Conservation (phyloP, 2,329 filamentous ascomycete species). For the Aspergillaceae sp. region DNA sequence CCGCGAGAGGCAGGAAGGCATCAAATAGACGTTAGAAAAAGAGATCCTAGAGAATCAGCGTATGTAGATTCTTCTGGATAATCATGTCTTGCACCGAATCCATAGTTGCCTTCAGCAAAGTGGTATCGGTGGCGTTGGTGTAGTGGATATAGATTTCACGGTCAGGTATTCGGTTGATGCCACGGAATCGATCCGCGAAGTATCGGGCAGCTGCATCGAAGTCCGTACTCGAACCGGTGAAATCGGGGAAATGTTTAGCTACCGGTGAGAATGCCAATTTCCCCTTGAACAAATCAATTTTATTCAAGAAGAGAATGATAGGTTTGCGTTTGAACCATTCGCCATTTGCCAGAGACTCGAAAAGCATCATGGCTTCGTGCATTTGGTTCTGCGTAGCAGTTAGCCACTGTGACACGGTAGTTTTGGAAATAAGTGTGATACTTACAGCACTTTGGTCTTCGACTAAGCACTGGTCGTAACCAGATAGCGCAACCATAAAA, state of each 20-base stretch:
- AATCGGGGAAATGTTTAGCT: constrained; percentile 68
- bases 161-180: constrained; percentile 57
- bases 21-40: background rate
- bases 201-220: constrained; percentile 69
- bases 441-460: constrained; percentile 93
- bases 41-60: constrained; percentile 55
- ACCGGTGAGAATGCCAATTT: constrained; percentile 66
- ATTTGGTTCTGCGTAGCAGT: constrained; percentile 63
- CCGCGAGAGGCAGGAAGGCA: background rate
- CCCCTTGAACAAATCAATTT: constrained; percentile 76
- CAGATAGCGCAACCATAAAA: constrained; percentile 90
- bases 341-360: constrained; percentile 76
- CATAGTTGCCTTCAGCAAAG: constrained; percentile 79
- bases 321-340: constrained; percentile 78
- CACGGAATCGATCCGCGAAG: constrained; percentile 72
- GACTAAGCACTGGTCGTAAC: constrained; percentile 91
- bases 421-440: constrained; percentile 9
- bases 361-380: constrained; percentile 80
- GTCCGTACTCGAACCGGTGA: constrained; percentile 61
- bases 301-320: constrained; percentile 78
- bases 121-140: constrained; percentile 57
- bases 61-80: constrained; percentile 73
- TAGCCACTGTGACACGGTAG: constrained; percentile 6
- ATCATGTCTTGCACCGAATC: constrained; percentile 80
- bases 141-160: constrained; percentile 53